A percentile compares a stretch with the other conserved stretches of the same genome.
Conservation (phyloP, 306 rosid genomes). For the Betula pendula region DNA sequence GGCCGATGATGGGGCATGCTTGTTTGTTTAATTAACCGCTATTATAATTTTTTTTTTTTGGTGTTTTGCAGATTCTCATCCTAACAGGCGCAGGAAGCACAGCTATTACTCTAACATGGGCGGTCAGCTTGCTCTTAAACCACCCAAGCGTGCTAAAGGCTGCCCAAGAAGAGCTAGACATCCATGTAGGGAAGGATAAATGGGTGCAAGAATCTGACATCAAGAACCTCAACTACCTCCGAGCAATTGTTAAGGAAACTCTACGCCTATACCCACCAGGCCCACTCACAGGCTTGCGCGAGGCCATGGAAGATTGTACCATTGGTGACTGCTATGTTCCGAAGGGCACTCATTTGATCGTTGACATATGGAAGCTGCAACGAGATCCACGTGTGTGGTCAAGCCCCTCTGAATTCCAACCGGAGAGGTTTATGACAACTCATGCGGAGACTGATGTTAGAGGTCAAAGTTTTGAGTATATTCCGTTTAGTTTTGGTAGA, state of each 20-base stretch:
- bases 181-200: too few relatives aligned
- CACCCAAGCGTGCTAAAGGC: too few relatives aligned
- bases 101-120: too few relatives aligned
- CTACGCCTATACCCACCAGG: too few relatives aligned
- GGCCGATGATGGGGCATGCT: too few relatives aligned
- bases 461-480: too few relatives aligned
- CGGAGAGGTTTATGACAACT: slow-evolving; percentile 32
- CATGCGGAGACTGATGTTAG: not conserved
- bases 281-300: slow-evolving; percentile 37
- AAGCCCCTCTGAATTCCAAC: slow-evolving; percentile 27
- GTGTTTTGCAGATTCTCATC: slow-evolving; percentile 12
- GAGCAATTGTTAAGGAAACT: too few relatives aligned
- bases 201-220: too few relatives aligned
- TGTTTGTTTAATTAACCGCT: too few relatives aligned
- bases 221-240: too few relatives aligned
- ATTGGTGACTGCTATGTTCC: slow-evolving; percentile 14
- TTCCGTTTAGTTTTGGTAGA: slow-evolving; percentile 38
- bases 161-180: too few relatives aligned
- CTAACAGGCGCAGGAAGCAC: slow-evolving; percentile 31
- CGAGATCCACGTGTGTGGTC: slow-evolving; percentile 17
- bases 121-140: too few relatives aligned
- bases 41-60: not conserved
- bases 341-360: slow-evolving; percentile 33
- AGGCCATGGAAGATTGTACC: slow-evolving; percentile 37
- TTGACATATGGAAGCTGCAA: slow-evolving; percentile 38